Evolutionary conservation across 192 early-diverging fungal species (phyloP).

Genomic region (Entomortierella chlamydospora): DNA sequence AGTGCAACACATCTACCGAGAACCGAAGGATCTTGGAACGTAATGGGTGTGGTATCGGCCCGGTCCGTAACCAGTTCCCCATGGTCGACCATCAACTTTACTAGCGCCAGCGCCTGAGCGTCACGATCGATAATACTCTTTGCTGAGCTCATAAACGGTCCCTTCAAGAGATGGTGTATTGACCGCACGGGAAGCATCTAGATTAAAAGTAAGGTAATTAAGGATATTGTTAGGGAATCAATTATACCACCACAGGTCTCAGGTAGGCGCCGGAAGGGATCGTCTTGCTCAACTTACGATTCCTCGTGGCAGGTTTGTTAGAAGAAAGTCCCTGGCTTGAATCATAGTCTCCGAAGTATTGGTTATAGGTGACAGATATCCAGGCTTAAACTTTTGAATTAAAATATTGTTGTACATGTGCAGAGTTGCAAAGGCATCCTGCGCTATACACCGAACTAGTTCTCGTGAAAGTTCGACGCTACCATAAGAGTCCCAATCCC

Average conservation of each 20-base stretch:
- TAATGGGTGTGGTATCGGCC: slow-evolving; percentile 11
- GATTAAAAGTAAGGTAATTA: background rate
- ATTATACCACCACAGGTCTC: too few relatives aligned
- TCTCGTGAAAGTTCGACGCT: slow-evolving; percentile 35
- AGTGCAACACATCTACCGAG: slow-evolving; percentile 21
- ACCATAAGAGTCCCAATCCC: slow-evolving; percentile 52
- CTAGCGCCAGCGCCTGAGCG: slow-evolving; percentile 44
- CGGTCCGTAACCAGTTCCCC: slow-evolving; percentile 14
- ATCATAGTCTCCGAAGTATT: background rate
- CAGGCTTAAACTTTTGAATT: slow-evolving; percentile 21
- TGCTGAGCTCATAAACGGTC: slow-evolving; percentile 23
- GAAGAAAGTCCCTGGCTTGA: slow-evolving; percentile 29
- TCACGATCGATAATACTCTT: slow-evolving; percentile 22
- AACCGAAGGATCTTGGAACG: slow-evolving; percentile 34
- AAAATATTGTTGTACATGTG: slow-evolving; percentile 34
- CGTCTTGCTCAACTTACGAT: slow-evolving; percentile 11
- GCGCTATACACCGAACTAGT: slow-evolving; percentile 36
- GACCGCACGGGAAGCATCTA: slow-evolving; percentile 39
- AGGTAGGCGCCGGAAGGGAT: too few relatives aligned
- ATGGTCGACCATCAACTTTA: slow-evolving; percentile 27
- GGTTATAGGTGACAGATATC: slow-evolving; percentile 14
- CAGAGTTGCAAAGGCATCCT: slow-evolving; percentile 40
- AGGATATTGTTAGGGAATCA: background rate
- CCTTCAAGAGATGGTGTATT: slow-evolving; percentile 42
- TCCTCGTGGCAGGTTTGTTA: slow-evolving; percentile 38